A percentile compares a stretch with the other conserved stretches of the same genome.
Evolutionary conservation across 352 stramenopile genomes (phyloP).

Genomic region (Paralagenidium karlingii): DNA sequence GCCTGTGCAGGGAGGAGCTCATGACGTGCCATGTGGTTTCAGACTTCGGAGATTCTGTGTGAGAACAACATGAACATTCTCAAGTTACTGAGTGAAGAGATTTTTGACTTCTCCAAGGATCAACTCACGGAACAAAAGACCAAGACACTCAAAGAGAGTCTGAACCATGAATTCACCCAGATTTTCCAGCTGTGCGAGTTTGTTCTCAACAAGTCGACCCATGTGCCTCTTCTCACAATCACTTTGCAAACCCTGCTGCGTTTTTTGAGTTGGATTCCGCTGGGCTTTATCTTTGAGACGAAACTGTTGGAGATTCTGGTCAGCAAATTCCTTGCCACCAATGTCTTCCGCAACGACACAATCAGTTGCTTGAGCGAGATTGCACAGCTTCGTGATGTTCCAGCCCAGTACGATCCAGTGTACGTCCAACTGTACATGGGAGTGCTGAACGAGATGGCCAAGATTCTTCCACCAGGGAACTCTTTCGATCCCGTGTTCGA

Average conservation of each 20-base stretch:
- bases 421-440: constrained; percentile 93
- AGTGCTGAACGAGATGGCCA: constrained; percentile 87
- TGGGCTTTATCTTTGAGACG: constrained; percentile 98
- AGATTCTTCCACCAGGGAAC: constrained; percentile 85
- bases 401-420: constrained; percentile 86
- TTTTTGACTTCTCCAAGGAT: constrained; percentile 98
- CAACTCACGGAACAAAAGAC: constrained; percentile 97
- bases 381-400: constrained; percentile 87
- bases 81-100: constrained; percentile 97
- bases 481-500: constrained; percentile 90
- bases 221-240: constrained; percentile 88
- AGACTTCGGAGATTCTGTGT: constrained; percentile 95
- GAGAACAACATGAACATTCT: constrained; percentile 99
- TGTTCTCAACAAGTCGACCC: constrained; percentile 91
- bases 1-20: neutral
- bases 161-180: constrained; percentile 97
- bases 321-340: constrained; percentile 93
- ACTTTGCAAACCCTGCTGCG: constrained; percentile 95
- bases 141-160: constrained; percentile 95
- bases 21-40: constrained; percentile 8
- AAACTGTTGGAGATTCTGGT: constrained; percentile 92
- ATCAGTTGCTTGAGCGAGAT: constrained; percentile 99
- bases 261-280: constrained; percentile 97
- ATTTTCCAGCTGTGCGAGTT: constrained; percentile 99
- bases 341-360: constrained; percentile 93